Evolutionary conservation across 805 yeast genomes (phyloP).

Genomic region (Candida oleophila): DNA sequence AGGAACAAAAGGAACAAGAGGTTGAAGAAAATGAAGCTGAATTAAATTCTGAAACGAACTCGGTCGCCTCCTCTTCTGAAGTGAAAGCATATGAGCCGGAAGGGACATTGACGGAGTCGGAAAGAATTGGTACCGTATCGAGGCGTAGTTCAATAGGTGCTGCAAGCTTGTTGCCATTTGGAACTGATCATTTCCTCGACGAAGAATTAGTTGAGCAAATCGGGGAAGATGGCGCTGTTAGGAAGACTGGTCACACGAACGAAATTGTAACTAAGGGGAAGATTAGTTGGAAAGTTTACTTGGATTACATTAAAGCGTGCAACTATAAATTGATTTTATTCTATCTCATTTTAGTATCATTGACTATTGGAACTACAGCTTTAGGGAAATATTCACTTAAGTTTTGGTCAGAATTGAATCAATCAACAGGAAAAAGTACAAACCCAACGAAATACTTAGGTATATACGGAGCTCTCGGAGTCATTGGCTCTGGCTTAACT

Average conservation of each 20-base stretch:
- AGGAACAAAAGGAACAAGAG: conserved; percentile 5
- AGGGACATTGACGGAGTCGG: neutral
- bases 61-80: conserved; percentile 5
- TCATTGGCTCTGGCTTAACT: conserved; percentile 26
- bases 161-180: neutral
- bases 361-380: conserved; percentile 18
- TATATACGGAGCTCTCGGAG: conserved; percentile 25
- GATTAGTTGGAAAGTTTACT: conserved; percentile 26
- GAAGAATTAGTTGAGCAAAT: neutral
- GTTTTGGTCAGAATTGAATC: conserved; percentile 36
- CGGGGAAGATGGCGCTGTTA: conserved; percentile 21
- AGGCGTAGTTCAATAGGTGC: conserved; percentile 1
- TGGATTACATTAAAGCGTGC: conserved; percentile 32
- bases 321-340: conserved; percentile 23
- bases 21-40: neutral
- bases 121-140: neutral
- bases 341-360: conserved; percentile 20
- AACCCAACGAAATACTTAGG: conserved; percentile 23
- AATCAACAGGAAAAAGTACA: conserved; percentile 22
- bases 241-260: conserved; percentile 21
- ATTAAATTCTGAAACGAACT: conserved; percentile 12
- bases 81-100: neutral
- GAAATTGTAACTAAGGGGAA: conserved; percentile 32
- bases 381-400: conserved; percentile 29
- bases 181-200: neutral